Evolutionary conservation across 352 stramenopile species (phyloP), one percentile per base, ranked within the genome.

Genomic region (Pythium aphanidermatum): DNA sequence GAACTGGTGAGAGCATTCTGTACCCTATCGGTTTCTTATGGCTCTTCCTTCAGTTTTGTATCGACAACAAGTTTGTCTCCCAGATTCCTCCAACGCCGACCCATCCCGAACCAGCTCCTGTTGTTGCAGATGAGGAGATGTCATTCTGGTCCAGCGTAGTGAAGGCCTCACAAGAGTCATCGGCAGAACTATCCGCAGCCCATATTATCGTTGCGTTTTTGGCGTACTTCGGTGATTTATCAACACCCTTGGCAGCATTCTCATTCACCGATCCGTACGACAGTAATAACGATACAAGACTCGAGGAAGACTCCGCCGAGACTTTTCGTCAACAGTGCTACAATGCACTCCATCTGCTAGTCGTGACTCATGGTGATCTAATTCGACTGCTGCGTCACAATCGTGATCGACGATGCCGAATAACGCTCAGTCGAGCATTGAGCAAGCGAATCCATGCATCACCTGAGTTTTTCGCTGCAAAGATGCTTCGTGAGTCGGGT

Each of bases 351-450:
- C 76, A 91, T 32, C 63, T 83, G 39, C 50, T 91, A 5, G 32
- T 85, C n/a, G 65, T 86, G 24, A 66, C 64, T 9, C 60, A 68
- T 23, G 79, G 76, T 11, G 65, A 89, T 29, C 70, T 89, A 11
- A 70, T 64, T 8, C 68, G 68, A 20, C 38, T 91, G 13, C 37
- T 91, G 30, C 66, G 50, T 2, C 58, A 84, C 24, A 58, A 72
- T 7, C 47, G 65, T 29, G 50, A 85, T 16, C 70, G 86, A 34
- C 67, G 61, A 4, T 83, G 70, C 28, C 65, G 68, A 23, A 70
- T 91, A 13, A 88, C 74, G 29, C 68, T 91, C 12, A 91, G 76
- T 37, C 74, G 81, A 24, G 79, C 79, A 6, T 42, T 91, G 10
- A 91, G 76, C 40, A 70, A 66, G 30, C 70, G 70, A 1, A 56